A percentile compares a stretch with the other conserved stretches of the same genome.
These are phyloP conservation scores for Beauveria varroae DNA, from an alignment of 2,329 filamentous ascomycete genomes.

Conservation along the genomic window DNA sequence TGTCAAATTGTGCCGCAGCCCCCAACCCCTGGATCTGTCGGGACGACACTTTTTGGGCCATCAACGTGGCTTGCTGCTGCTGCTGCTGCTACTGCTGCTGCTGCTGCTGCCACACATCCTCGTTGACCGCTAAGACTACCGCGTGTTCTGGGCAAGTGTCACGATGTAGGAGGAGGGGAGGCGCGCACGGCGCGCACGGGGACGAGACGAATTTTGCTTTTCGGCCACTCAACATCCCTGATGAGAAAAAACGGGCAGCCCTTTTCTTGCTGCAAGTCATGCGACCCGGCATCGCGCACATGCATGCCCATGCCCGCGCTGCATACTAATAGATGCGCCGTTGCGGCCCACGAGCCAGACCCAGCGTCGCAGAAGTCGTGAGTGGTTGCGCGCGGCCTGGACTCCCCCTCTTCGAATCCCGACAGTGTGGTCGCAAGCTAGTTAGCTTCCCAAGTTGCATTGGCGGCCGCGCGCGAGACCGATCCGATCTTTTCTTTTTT, in stretches of 20 bases:
- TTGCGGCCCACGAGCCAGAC: not conserved
- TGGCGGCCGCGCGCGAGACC: not conserved
- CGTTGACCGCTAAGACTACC: too few relatives aligned
- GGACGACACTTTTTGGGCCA: too few relatives aligned
- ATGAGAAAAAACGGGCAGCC: too few relatives aligned
- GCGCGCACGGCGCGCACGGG: not conserved
- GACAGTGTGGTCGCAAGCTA: constrained; percentile 1
- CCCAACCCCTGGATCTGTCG: too few relatives aligned
- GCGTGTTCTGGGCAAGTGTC: too few relatives aligned
- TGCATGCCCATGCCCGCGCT: not conserved
- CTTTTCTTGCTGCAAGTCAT: constrained; percentile 1
- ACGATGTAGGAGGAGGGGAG: too few relatives aligned
- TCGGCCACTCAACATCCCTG: not conserved
- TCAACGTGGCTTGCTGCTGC: too few relatives aligned
- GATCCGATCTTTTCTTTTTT: constrained; percentile 5
- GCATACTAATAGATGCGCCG: not conserved
- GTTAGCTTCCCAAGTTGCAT: constrained; percentile 1
- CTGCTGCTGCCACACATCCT: too few relatives aligned
- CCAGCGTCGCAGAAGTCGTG: not conserved
- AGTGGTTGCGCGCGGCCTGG: not conserved
- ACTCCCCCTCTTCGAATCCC: not conserved
- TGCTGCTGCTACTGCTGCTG: too few relatives aligned
- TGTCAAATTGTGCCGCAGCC: too few relatives aligned
- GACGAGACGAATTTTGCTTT: not conserved
- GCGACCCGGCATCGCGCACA: not conserved